Base-by-base conservation (phyloP, 2,329 filamentous ascomycete species). In the Pseudohalonectria lignicola region DNA sequence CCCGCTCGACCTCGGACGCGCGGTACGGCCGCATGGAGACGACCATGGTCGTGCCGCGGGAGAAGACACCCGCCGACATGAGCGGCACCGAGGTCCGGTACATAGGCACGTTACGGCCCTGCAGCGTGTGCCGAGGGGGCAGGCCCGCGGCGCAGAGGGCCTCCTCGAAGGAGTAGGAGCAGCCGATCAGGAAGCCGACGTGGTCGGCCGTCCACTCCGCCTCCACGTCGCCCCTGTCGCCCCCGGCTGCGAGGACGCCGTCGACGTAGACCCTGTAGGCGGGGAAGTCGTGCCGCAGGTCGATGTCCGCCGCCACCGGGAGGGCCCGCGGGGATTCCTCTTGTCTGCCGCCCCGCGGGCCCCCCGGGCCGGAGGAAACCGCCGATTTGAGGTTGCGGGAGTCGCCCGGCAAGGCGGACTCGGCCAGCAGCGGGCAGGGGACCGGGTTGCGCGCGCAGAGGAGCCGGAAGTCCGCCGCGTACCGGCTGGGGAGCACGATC, bases 21-120 rank as follows among this genome's bases (percentile, higher is more conserved):
- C 49, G 59, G 50, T 80, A 81, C 2, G 72, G 65, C 30, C 77
- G 60, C 77, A 82, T 81, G 1, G 72, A 79, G 0, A 81, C 76
- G 4, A 81, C 72, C 42, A 67, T 74, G 0, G 65, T 71, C 0
- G 59, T 60, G 1, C 57, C 60, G 1, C 57, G 59, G 0, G 60
- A 64, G 49, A 82, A 82, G 9, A 74, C 63, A 1, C 76, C 76
- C 0, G 76, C 64, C 0, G 76, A 68, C 26, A 63, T 64, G 1
- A 82, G 57, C 1, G 71, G 69, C 3, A 78, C 56, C 4, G 50
- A 66, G 0, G 76, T 78, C 13, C 67, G 60, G 48, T 79, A 82
- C 71, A 82, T 81, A 11, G 74, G 59, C 2, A 79, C 71, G 41
- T 72, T 74, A 21, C 68, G 61, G 29, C 54, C 51, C 15, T 65